Evolutionary conservation across 2,329 filamentous ascomycete genomes (phyloP).

Genomic region (Fusarium sp.): DNA sequence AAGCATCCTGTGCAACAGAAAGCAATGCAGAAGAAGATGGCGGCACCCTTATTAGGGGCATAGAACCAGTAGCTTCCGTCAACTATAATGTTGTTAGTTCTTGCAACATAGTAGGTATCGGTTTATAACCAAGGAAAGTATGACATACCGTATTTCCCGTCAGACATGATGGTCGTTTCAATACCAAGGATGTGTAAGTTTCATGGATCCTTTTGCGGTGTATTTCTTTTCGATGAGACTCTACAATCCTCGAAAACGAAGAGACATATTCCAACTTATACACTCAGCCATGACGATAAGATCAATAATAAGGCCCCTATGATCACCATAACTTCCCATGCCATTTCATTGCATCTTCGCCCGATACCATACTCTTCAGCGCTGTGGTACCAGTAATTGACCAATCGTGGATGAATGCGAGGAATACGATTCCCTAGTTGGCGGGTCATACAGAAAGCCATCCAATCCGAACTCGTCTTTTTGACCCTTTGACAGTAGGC

Average conservation of each 20-base stretch:
- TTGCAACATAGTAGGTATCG: no score
- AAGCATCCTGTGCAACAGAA: conserved; percentile 53
- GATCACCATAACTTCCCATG: neutral
- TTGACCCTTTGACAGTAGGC: neutral
- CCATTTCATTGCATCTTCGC: conserved; percentile 8
- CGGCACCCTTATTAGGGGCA: conserved; percentile 60
- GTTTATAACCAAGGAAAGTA: neutral
- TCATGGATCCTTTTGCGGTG: neutral
- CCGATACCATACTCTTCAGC: conserved; percentile 16
- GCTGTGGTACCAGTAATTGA: conserved; percentile 20
- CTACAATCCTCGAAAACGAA: neutral
- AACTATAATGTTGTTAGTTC: conserved; percentile 45
- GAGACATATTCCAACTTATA: conserved; percentile 18
- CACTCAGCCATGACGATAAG: neutral
- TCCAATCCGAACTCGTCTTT: neutral
- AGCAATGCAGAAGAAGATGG: conserved; percentile 59
- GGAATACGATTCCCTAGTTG: conserved; percentile 38
- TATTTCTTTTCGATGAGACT: neutral
- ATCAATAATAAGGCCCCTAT: neutral
- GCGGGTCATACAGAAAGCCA: conserved; percentile 3
- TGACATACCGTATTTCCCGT: conserved; percentile 49
- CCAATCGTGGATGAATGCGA: conserved; percentile 41
- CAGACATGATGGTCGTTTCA: conserved; percentile 34
- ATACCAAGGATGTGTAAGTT: neutral
- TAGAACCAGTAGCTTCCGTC: conserved; percentile 60